Evolutionary conservation across 768 basidiomycete genomes (phyloP).

Genomic region (Polyporus arcularius): DNA sequence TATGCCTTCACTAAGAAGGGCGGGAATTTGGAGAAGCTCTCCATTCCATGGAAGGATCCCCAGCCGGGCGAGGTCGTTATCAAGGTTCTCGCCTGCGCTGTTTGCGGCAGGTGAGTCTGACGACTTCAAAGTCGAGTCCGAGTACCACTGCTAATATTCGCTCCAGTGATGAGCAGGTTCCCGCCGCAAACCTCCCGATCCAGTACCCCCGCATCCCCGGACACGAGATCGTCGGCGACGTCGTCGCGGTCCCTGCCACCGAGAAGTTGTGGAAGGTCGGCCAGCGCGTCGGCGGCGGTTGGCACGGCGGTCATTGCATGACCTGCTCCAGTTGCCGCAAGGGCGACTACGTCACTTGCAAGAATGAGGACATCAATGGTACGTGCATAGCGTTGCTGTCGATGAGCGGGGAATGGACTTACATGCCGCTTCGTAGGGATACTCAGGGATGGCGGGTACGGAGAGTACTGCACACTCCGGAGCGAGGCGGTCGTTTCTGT

Average conservation of each 20-base stretch:
- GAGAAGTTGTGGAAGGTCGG: constrained; percentile 28
- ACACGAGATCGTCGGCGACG: constrained; percentile 32
- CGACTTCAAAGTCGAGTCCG: neutral
- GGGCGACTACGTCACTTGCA: constrained; percentile 29
- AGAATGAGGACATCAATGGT: constrained; percentile 25
- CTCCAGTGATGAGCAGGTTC: neutral
- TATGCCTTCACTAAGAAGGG: constrained; percentile 23
- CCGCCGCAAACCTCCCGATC: neutral
- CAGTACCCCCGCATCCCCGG: constrained; percentile 26
- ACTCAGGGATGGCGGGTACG: constrained; percentile 29
- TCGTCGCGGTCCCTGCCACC: constrained; percentile 23
- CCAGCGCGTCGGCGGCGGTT: constrained; percentile 33
- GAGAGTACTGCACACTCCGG: constrained; percentile 28
- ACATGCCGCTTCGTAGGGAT: constrained; percentile 19
- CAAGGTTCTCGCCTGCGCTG: constrained; percentile 30
- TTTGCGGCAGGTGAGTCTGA: constrained; percentile 26
- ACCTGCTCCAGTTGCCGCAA: constrained; percentile 26
- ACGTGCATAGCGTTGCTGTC: neutral
- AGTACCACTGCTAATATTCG: neutral
- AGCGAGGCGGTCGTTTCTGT: constrained; percentile 27
- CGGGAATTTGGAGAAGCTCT: constrained; percentile 19
- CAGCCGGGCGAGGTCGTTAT: constrained; percentile 23
- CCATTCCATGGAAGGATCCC: constrained; percentile 25
- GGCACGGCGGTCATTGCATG: constrained; percentile 31
- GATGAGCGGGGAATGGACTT: neutral